Evolutionary conservation across 805 yeast genomes (phyloP).

Genomic region (Teunomyces funiuensis): DNA sequence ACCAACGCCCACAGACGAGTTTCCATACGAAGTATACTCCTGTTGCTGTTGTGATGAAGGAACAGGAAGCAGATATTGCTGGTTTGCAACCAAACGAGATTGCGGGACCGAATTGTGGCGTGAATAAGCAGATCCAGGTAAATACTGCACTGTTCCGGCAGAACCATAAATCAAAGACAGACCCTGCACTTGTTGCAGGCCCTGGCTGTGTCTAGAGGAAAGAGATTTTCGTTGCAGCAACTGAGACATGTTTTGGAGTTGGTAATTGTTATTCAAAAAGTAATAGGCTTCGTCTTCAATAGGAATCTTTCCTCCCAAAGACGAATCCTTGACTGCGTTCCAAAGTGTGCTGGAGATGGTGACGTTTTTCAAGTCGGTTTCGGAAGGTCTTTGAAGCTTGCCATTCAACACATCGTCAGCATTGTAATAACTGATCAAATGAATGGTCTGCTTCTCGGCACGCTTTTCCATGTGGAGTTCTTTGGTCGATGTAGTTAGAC

Average conservation of each 20-base stretch:
- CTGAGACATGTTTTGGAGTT: conserved; percentile 39
- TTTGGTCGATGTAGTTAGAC: conserved; percentile 37
- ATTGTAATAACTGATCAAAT: conserved; percentile 75
- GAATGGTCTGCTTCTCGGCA: conserved; percentile 50
- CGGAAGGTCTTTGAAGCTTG: conserved; percentile 56
- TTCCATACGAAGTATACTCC: background rate
- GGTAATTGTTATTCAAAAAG: conserved; percentile 45
- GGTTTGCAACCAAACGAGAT: conserved; percentile 9
- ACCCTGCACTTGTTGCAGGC: conserved; percentile 7
- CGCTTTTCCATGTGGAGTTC: conserved; percentile 26
- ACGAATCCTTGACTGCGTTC: conserved; percentile 56
- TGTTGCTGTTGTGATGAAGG: conserved; percentile 7
- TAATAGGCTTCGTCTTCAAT: conserved; percentile 52
- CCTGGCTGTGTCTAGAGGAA: background rate
- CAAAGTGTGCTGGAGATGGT: conserved; percentile 49
- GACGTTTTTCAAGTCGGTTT: conserved; percentile 50
- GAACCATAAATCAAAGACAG: background rate
- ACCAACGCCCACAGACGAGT: background rate
- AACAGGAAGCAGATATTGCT: conserved; percentile 8
- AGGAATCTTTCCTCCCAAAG: conserved; percentile 56
- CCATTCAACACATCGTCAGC: conserved; percentile 70
- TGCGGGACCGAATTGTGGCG: conserved; percentile 15
- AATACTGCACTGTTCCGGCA: conserved; percentile 1
- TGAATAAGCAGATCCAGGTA: conserved; percentile 4
- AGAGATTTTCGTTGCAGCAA: conserved; percentile 20